phyloP scores from a whole-genome alignment of 768 basidiomycete genomes.

The Scleroderma bovista region DNA sequence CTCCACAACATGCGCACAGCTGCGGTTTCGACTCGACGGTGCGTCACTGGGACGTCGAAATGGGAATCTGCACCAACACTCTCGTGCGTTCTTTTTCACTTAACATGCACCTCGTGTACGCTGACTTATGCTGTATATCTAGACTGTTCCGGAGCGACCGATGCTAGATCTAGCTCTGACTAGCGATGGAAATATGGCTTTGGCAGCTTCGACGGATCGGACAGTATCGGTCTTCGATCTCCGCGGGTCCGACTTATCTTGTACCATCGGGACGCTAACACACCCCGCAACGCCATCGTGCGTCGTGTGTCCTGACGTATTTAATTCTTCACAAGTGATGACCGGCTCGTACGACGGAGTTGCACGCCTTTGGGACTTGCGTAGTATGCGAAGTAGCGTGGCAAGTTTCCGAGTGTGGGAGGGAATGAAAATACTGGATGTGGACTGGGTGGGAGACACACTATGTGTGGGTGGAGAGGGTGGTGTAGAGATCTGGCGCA shows the following conservation, averaged over 20 bases:
- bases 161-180: conserved; percentile 60
- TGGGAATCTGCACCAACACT: conserved; percentile 63
- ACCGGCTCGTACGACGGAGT: conserved; percentile 77
- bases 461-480: conserved; percentile 60
- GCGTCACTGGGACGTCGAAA: conserved; percentile 80
- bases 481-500: conserved; percentile 60
- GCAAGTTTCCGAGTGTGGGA: conserved; percentile 60
- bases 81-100: conserved; percentile 44
- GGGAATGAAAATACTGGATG: conserved; percentile 52
- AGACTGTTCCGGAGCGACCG: conserved; percentile 70
- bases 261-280: conserved; percentile 39
- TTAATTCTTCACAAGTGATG: conserved; percentile 46
- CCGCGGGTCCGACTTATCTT: conserved; percentile 37
- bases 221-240: conserved; percentile 69
- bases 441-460: conserved; percentile 54
- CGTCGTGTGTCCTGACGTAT: conserved; percentile 30
- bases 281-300: conserved; percentile 69
- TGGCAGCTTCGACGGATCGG: conserved; percentile 71
- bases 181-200: conserved; percentile 36
- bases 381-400: conserved; percentile 61
- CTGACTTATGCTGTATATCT: neutral
- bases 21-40: conserved; percentile 91
- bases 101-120: neutral
- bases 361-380: conserved; percentile 73
- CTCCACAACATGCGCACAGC: conserved; percentile 50